These are phyloP conservation scores for Apium graveolens DNA, from an alignment of 129 eudicot species.

Conservation along the genomic window DNA sequence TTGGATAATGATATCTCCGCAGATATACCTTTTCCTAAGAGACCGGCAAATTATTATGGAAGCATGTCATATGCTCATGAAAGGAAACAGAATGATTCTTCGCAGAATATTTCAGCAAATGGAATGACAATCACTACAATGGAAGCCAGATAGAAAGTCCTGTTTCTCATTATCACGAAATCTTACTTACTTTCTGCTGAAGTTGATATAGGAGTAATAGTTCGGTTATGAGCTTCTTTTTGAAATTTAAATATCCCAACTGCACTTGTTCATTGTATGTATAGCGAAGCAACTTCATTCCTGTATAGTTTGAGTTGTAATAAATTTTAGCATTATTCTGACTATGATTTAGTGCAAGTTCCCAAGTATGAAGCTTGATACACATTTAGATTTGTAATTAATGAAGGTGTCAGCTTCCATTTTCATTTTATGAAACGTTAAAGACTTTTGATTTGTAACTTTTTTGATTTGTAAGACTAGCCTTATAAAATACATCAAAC, in stretches of 20 bases:
- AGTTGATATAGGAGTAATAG: neutral
- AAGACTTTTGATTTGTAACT: too few species aligned
- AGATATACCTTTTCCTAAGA: neutral
- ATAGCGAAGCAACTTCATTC: neutral
- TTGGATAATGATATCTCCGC: neutral
- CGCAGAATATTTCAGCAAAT: neutral
- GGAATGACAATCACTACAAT: neutral
- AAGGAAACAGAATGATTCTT: neutral
- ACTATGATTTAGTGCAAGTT: neutral
- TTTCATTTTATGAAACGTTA: too few species aligned
- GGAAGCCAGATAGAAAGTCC: constrained; percentile 1
- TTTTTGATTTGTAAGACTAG: too few species aligned
- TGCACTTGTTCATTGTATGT: neutral
- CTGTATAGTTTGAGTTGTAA: neutral
- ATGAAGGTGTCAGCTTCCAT: neutral
- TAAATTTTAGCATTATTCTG: neutral
- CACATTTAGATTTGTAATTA: neutral
- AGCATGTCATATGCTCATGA: neutral
- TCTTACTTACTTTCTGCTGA: too few species aligned
- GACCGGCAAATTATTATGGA: neutral
- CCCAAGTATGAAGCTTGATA: neutral
- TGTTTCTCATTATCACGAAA: neutral
- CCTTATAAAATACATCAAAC: too few species aligned
- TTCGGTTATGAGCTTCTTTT: neutral
- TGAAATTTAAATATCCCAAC: neutral